phyloP scores from a whole-genome alignment of 2,329 filamentous ascomycete species.

The Fusarium incarnatum region DNA sequence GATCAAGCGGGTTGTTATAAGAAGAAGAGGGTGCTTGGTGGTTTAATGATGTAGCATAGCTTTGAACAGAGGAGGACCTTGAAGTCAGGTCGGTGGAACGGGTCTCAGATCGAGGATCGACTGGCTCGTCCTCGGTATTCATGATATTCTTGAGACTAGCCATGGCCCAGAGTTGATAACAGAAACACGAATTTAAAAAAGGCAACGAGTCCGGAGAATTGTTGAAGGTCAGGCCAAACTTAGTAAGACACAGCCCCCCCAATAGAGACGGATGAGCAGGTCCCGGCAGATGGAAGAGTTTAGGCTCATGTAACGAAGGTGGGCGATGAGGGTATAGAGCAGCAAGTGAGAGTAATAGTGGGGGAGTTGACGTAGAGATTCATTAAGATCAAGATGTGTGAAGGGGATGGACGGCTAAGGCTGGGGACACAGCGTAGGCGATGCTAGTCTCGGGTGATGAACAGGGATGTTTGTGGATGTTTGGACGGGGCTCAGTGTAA shows the following conservation, averaged over 20 bases:
- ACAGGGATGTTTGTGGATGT: conserved; percentile 38
- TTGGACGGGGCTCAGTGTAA: conserved; percentile 31
- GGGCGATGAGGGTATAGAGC: conserved; percentile 47
- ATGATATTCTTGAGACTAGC: conserved; percentile 68
- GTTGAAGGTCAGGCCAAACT: conserved; percentile 53
- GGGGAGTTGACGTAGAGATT: conserved; percentile 44
- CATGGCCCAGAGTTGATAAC: conserved; percentile 60
- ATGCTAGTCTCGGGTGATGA: conserved; percentile 42
- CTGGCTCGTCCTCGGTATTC: conserved; percentile 64
- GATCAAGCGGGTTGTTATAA: conserved; percentile 52
- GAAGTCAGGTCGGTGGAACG: conserved; percentile 57
- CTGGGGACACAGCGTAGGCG: conserved; percentile 37
- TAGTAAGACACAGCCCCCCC: conserved; percentile 62
- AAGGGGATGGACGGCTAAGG: conserved; percentile 42
- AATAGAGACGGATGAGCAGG: conserved; percentile 49
- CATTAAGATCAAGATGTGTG: conserved; percentile 45
- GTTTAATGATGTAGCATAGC: conserved; percentile 56
- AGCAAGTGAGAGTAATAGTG: conserved; percentile 40
- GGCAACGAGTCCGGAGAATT: conserved; percentile 49
- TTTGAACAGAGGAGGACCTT: conserved; percentile 51
- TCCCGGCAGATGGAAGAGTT: conserved; percentile 45
- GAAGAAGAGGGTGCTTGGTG: conserved; percentile 48
- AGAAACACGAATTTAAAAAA: conserved; percentile 51
- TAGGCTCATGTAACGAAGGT: conserved; percentile 50
- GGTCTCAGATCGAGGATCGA: conserved; percentile 58